phyloP scores from a whole-genome alignment of 2,329 filamentous ascomycete genomes.

The Fusarium sp. region DNA sequence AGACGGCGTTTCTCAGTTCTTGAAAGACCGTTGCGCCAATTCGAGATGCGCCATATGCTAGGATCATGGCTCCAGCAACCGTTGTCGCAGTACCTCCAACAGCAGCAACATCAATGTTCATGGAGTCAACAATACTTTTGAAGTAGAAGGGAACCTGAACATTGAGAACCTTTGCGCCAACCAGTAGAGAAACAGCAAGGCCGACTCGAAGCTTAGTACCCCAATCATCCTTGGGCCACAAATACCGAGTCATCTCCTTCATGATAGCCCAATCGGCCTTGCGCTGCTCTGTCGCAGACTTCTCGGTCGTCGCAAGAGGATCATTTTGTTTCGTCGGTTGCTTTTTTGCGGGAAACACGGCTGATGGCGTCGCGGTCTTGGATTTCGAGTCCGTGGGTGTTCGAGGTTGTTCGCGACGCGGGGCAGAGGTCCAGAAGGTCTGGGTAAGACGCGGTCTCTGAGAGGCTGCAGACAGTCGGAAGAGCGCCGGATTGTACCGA shows the following conservation, averaged over 20 bases:
- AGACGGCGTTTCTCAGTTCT: conserved; percentile 94
- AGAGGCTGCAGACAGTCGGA: conserved; percentile 45
- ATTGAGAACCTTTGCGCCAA: conserved; percentile 94
- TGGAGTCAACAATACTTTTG: conserved; percentile 95
- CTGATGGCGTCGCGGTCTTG: conserved; percentile 35
- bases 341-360: conserved; percentile 34
- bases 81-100: conserved; percentile 89
- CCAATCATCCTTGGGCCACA: conserved; percentile 89
- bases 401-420: conserved; percentile 45
- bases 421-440: conserved; percentile 49
- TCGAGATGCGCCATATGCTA: conserved; percentile 90
- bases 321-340: conserved; percentile 44
- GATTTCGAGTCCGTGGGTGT: conserved; percentile 36
- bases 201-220: conserved; percentile 84
- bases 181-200: conserved; percentile 82
- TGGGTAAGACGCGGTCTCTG: conserved; percentile 44
- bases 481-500: conserved; percentile 46
- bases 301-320: conserved; percentile 51
- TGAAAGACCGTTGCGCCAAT: conserved; percentile 92
- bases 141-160: conserved; percentile 99
- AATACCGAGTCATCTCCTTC: conserved; percentile 94
- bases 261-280: conserved; percentile 99
- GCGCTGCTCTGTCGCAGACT: conserved; percentile 84
- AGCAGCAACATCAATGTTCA: conserved; percentile 94
- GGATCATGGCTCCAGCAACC: conserved; percentile 90